Base-by-base conservation (phyloP, 257 asterid genomes). In the Gentiana macrophylla region DNA sequence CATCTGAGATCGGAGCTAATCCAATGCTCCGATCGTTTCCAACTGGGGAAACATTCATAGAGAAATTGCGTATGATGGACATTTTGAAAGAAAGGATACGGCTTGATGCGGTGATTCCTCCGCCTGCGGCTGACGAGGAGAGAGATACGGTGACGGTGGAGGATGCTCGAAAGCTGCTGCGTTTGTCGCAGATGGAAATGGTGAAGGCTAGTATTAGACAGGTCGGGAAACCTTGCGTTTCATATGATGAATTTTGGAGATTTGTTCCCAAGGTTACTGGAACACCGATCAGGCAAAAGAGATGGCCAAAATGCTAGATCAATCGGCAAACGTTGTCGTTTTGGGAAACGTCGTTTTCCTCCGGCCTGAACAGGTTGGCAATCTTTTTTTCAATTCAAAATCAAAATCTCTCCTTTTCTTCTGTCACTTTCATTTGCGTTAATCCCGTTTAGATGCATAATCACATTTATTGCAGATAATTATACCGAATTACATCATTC, bases 351-450 rank as follows among this genome's bases (percentile, higher is more conserved):
- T 57, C 51, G 94, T 86, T 10, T 79, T 77, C 62, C 84, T 89
- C 79, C 67, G 72, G 63, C 95, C 95, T 12, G 80, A 81, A 37
- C 79, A 83, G 95, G 97, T 89, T 66, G 74, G 89, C 60, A 5
- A 41, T 61, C 32, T n/a, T 10, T 9, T 9, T 63, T 13, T 48
- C 34, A 10, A 1, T 2, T 0, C 0, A 6, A 0, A 3, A 1
- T 2, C 0, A 0, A 6, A 0, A 3, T 37, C 8, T 1, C 1
- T 53, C n/a, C 3, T 6, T 9, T 38, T 57, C 12, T 6, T 56
- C 58, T 2, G 12, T 67, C 33, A 34, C 35, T 32, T 63, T 38
- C 10, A 12, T 24, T 56, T 44, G n/a, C 45, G 44, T 38, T 34
- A 24, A 13, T 53, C 15, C 9, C 34, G 59, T 57, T 24, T 46